Evolutionary conservation across 805 yeast species (phyloP), one percentile per base, ranked within the genome.

Genomic region (Ogataea paradorogensis): DNA sequence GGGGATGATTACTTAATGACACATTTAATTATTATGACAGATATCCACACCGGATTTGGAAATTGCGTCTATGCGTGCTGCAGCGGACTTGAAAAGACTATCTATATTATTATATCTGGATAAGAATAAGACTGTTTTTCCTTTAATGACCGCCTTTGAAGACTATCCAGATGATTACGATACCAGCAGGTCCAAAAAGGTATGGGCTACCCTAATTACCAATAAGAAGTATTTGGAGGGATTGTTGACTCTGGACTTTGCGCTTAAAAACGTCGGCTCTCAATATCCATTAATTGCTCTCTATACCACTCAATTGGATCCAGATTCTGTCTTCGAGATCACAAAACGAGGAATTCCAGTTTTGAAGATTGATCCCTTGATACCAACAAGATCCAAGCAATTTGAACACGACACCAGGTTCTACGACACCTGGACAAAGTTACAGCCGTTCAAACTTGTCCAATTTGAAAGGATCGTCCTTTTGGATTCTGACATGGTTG

Each of bases 401-500:
- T 73, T 73, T 47, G 56, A 67, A 9, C 58, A 66, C 26, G 83
- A 79, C 47, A 65, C 73, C 9, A 59, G 84, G 25, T 78, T 78
- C 58, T 62, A 70, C 50, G 82, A 78, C 52, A 76, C 82, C 47
- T 78, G 82, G 82, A 67, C 82, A 21, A 78, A 78, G 56, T 56
- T 78, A 34, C 78, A 74, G 58, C 73, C 79, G 8, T 78, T 78
- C 52, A 63, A 69, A 16, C 59, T 78, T 38, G 47, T 55, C 9
- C 74, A 77, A 46, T 79, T 68, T 45, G 70, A 75, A n/a, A 63
- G 76, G 30, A 73, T 78, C 9, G 73, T 75, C 18, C 79, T 71
- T 47, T 60, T 78, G 40, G 84, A 78, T 50, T 68, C 76, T 13
- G 84, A 78, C 56, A 78, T 79, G 83, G 61, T 76, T 21, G 78